Percentiles rank a stretch among this genome's conserved stretches.
phyloP scores from a whole-genome alignment of 441 rosid genomes.

The Manihot esculenta region DNA sequence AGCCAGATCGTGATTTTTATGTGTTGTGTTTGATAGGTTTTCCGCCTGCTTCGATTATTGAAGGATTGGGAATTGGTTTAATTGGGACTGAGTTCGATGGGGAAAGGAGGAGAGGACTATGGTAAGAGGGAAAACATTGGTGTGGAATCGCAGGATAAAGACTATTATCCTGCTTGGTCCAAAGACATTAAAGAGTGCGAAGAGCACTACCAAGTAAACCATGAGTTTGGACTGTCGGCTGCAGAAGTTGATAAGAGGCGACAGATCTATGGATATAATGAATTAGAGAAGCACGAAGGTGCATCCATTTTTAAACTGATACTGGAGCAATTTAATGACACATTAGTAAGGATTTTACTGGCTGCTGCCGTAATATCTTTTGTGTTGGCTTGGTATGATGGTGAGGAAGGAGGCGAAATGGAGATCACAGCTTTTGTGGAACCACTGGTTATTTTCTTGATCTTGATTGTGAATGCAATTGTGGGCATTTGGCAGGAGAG shows the following conservation, averaged over 20 bases:
- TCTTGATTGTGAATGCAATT: slow-evolving; percentile 77
- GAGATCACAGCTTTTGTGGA: slow-evolving; percentile 87
- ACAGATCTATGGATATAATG: slow-evolving; percentile 66
- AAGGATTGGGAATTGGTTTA: slow-evolving; percentile 1
- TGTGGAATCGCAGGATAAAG: slow-evolving; percentile 21
- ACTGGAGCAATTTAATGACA: slow-evolving; percentile 81
- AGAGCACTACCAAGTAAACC: slow-evolving; percentile 45
- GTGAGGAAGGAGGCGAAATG: slow-evolving; percentile 92
- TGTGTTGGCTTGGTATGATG: slow-evolving; percentile 77
- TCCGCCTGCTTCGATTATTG: background rate
- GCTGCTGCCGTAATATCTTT: slow-evolving; percentile 77
- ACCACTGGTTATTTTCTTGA: slow-evolving; percentile 85
- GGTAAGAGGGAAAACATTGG: slow-evolving; percentile 32
- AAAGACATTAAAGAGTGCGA: slow-evolving; percentile 58
- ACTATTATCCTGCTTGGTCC: slow-evolving; percentile 70
- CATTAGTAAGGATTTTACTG: slow-evolving; percentile 75
- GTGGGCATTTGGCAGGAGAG: slow-evolving; percentile 94
- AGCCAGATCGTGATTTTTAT: slow-evolving; percentile 5
- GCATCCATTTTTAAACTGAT: slow-evolving; percentile 57
- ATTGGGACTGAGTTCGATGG: slow-evolving; percentile 44
- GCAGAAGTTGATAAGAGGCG: slow-evolving; percentile 54
- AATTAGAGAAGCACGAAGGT: slow-evolving; percentile 77
- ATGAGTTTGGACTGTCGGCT: slow-evolving; percentile 41
- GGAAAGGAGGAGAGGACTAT: slow-evolving; percentile 63
- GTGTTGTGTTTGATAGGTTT: background rate